phyloP scores from a whole-genome alignment of 23 red algal genomes.

The Gracilaria gracilis region DNA sequence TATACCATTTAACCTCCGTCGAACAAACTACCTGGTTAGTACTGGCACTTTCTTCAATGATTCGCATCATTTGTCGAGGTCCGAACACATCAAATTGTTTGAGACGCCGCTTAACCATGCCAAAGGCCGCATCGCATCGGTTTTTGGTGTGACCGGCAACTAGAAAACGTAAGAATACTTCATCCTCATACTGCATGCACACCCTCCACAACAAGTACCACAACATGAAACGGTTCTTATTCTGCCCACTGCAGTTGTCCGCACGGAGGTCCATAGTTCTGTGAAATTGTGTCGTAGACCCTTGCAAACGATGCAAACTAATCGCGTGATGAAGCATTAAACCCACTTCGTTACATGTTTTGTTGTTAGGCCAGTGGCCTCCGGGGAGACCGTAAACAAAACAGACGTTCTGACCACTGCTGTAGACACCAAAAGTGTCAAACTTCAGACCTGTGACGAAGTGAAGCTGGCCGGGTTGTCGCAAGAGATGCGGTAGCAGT shows the following conservation, averaged over 20 bases:
- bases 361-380: constrained; percentile 45
- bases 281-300: too few relatives aligned
- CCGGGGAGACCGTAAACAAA: constrained; percentile 43
- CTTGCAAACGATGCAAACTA: too few relatives aligned
- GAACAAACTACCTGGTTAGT: not conserved
- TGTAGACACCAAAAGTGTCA: constrained; percentile 15
- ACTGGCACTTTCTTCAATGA: constrained; percentile 13
- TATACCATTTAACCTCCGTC: not conserved
- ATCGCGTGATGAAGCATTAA: constrained; percentile 49
- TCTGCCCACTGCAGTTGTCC: constrained; percentile 15
- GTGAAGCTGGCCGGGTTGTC: constrained; percentile 20
- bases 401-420: not conserved
- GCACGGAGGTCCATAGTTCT: not conserved
- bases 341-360: constrained; percentile 1
- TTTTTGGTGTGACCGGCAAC: constrained; percentile 41
- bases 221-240: constrained; percentile 56
- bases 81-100: not conserved
- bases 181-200: not conserved
- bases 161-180: constrained; percentile 9
- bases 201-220: constrained; percentile 23
- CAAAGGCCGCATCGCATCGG: constrained; percentile 28
- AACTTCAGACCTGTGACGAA: constrained; percentile 51
- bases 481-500: constrained; percentile 31
- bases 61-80: constrained; percentile 16
- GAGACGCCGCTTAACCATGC: not conserved